Base-by-base conservation (phyloP, 306 rosid species). In the Astragalus membranaceus region DNA sequence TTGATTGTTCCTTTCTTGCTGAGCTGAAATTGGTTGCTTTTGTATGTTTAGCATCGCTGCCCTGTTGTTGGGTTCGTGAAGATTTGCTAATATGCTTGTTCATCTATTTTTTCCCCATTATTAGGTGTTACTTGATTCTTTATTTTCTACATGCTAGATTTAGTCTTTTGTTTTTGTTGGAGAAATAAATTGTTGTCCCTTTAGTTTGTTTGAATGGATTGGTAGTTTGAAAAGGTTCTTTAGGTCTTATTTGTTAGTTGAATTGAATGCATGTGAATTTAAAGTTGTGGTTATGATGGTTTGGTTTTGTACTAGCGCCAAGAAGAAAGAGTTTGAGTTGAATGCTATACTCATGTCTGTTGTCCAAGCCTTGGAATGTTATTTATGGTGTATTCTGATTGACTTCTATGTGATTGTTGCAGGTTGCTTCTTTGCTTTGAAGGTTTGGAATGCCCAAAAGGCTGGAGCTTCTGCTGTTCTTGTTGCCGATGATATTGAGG, bases 381-480 rank as follows among this genome's bases (percentile, higher is more conserved):
- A 8, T 43, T 13, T 17, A n/a, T n/a, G 43, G 53, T 8, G 62
- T 17, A 47, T 63, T 62, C 52, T 72, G 47, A 60, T 50, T 47
- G 53, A 2, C 20, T 56, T 41, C 29, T 43, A 32, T 41, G 4
- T 61, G 61, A 78, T 85, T 60, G 60, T 76, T 84, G 77, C 86
- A 94, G 99, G 63, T 91, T 94, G 99, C 80, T 94, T 94, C 80
- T 94, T 94, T 76, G 99, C 99, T 56, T 78, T 91, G 83, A 94
- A 94, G 86, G 99, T 89, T 15, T 94, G 97, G 99, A 94, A 94
- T 83, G 99, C 99, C 73, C 99, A 94, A 84, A 91, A 87, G 78
- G 99, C 97, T 8, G 99, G 99, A 59, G 99, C 97, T 67, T 87
- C 96, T 75, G 97, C 99, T 64, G 99, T 94, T 83, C 99, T 94